A percentile compares a stretch with the other conserved stretches of the same genome.
Conservation (phyloP, 2,329 filamentous ascomycete species). For the Trematosphaeria pertusa region DNA sequence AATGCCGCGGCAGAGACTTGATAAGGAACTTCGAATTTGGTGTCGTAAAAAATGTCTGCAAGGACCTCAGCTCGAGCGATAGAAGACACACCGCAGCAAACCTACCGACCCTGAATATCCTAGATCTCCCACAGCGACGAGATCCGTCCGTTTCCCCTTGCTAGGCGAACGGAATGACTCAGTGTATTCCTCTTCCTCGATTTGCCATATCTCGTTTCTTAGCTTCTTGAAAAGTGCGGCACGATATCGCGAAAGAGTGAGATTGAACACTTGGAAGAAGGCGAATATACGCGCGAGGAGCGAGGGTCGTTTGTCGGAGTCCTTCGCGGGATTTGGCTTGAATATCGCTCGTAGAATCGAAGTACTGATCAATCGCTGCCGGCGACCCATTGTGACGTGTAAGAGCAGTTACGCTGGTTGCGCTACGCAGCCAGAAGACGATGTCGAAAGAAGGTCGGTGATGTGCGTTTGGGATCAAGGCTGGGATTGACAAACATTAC, state of each 20-base stretch:
- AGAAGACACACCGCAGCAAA: constrained; percentile 7
- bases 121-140: constrained; percentile 70
- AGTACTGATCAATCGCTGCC: constrained; percentile 44
- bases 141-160: constrained; percentile 47
- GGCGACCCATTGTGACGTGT: constrained; percentile 42
- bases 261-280: constrained; percentile 62
- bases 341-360: constrained; percentile 49
- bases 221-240: constrained; percentile 59
- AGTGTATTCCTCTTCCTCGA: constrained; percentile 62
- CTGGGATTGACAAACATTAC: neutral
- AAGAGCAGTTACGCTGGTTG: neutral
- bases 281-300: constrained; percentile 56
- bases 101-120: constrained; percentile 74
- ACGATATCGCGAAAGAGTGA: constrained; percentile 57
- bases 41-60: constrained; percentile 73
- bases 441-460: neutral
- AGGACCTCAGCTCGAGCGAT: constrained; percentile 12
- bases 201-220: constrained; percentile 59
- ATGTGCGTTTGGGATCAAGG: neutral
- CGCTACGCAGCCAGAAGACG: constrained; percentile 4
- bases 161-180: constrained; percentile 58
- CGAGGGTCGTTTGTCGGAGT: constrained; percentile 28
- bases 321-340: constrained; percentile 22
- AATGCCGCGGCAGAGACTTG: constrained; percentile 73
- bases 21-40: constrained; percentile 71